Evolutionary conservation across 345 rosid genomes (phyloP), one percentile per base, ranked within the genome.

Genomic region (Eucalyptus viminalis): DNA sequence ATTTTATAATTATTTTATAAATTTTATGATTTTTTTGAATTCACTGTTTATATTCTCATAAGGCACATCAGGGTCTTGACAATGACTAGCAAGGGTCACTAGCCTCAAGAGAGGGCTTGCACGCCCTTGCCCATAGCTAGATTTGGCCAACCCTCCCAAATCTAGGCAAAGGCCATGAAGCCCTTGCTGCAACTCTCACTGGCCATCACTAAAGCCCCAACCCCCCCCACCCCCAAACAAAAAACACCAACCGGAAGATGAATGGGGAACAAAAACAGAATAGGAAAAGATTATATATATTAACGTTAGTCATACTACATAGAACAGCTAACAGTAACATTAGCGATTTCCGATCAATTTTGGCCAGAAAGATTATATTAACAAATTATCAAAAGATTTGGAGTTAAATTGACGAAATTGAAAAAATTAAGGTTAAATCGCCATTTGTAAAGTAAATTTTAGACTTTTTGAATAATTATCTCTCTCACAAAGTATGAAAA

Each of bases 311-410:
- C 69, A 12, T 62, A 14, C 3, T 62, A 29, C 1, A 0, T 27
- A 13, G 3, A 29, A 27, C 0, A 4, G 7, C 5, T 29, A 1
- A 6, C 1, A 0, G 34, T 62, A 6, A 29, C 8, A 14, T 62
- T 27, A 29, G 4, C 1, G 1, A 62, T 27, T 62, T 62, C 34
- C 2, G 2, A 27, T 62, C 15, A 62, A 29, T 6, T 27, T 14
- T 3, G 69, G 8, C 3, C 16, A 6, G 0, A 62, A 62, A 6
- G 14, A 60, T 25, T 27, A 27, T 60, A 60, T 27, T 62, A 8
- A 62, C 8, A 62, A 62, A 6, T 27, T 27, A 12, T 62, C 31
- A 62, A 62, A 27, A 62, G 1, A 27, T 6, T 27, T 62, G 14
- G 7, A 14, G n/a, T 29, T 27, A 62, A 62, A 29, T 27, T 62